Conservation (phyloP, 177 flowering plant genomes). For the Vitis hybrid region DNA sequence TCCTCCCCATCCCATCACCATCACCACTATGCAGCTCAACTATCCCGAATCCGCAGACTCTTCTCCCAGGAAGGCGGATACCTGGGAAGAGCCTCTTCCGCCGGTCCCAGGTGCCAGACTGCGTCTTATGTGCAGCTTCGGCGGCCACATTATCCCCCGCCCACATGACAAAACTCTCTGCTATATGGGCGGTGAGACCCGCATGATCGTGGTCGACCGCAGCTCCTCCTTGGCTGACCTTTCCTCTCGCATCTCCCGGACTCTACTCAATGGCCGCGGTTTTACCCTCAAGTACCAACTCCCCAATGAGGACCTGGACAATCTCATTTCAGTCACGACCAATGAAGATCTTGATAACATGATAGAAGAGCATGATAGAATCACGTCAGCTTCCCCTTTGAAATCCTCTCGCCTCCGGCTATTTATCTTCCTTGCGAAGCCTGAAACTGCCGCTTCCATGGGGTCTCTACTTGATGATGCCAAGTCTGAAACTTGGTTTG, state of each 20-base stretch:
- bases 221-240: conserved; percentile 38
- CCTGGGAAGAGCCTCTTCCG: conserved; percentile 36
- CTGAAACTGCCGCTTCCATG: conserved; percentile 66
- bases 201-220: conserved; percentile 56
- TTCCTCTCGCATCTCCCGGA: conserved; percentile 39
- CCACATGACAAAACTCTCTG: conserved; percentile 61
- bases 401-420: conserved; percentile 52
- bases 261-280: conserved; percentile 46
- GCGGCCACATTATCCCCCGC: conserved; percentile 64
- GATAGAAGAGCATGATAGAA: conserved; percentile 59
- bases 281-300: conserved; percentile 68
- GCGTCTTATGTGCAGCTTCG: conserved; percentile 64
- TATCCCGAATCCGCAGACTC: conserved; percentile 31
- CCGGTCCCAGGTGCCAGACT: conserved; percentile 38
- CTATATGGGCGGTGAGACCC: conserved; percentile 64
- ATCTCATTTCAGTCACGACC: conserved; percentile 45
- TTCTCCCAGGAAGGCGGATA: conserved; percentile 31
- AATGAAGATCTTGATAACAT: conserved; percentile 64
- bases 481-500: conserved; percentile 85
- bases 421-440: conserved; percentile 60
- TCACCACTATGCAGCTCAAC: conserved; percentile 11
- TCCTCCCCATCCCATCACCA: conserved; percentile 16
- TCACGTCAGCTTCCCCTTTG: conserved; percentile 14
- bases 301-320: conserved; percentile 59
- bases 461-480: conserved; percentile 67